Evolutionary conservation across 345 rosid species (phyloP), one percentile per base, ranked within the genome.

Genomic region (Fremontodendron californicum): DNA sequence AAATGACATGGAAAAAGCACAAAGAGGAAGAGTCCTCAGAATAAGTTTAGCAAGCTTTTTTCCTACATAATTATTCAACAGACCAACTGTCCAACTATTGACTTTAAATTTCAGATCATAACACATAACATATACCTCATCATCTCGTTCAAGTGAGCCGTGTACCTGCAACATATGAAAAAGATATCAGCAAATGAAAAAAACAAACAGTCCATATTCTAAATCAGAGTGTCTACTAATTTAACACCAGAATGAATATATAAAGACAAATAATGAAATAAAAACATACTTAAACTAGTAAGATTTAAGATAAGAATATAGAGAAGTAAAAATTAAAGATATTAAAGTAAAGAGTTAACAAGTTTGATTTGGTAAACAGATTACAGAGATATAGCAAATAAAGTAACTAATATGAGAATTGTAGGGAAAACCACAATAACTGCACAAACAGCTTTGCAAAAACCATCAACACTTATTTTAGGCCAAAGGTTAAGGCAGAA

Each of bases 101-200:
- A 57, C 43, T 55, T 27, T 1, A 71, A 21, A 19, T 63, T 42
- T 65, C 57, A 63, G 7, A 62, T 58, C 43, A 72, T 77, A 51
- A 46, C 57, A 39, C 67, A 77, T 66, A 29, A 60, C 48, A 35
- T 89, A 40, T 89, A 93, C 98, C 98, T 93, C 98, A 70, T 93
- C 98, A 85, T 92, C 98, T n/a, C 93, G 88, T 86, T 92, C 94
- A 83, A 89, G 82, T 49, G 97, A 82, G 76, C 90, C 92, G 64
- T 86, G 93, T 48, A 83, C 82, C 98, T 93, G 91, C 85, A 90
- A 78, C 54, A 71, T 21, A 81, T 67, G 49, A 82, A 40, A 42
- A 79, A 65, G 62, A 64, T 61, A 80, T 52, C 69, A 82, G 31
- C 35, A 21, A 62, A 42, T 8, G 39, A 3, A 43, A 12, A 13